phyloP scores from a whole-genome alignment of 116 monocot genomes.

The Cymodocea nodosa region DNA sequence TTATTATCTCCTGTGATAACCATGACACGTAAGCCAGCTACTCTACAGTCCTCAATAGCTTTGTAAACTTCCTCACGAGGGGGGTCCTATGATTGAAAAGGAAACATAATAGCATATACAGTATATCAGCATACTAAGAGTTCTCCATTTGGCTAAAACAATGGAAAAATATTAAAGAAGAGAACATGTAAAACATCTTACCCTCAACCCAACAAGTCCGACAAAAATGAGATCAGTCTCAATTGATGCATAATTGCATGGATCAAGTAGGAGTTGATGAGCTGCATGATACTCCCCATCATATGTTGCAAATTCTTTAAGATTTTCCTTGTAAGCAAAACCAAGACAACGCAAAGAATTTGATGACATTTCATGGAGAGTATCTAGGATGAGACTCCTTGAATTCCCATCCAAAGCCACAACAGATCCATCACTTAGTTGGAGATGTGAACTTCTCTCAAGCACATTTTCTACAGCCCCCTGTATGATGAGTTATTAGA shows the following conservation, averaged over 20 bases:
- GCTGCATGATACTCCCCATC: constrained; percentile 73
- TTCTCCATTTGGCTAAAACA: neutral
- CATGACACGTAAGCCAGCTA: constrained; percentile 83
- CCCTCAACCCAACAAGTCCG: constrained; percentile 78
- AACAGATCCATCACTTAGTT: constrained; percentile 60
- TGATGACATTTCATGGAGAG: constrained; percentile 53
- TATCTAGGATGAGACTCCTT: constrained; percentile 28
- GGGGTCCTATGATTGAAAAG: constrained; percentile 50
- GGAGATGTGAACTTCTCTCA: constrained; percentile 49
- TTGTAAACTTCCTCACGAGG: constrained; percentile 74
- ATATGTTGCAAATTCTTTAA: constrained; percentile 52
- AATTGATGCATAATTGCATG: constrained; percentile 59
- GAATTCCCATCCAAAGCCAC: constrained; percentile 33
- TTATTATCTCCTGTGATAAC: constrained; percentile 98
- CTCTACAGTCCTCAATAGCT: constrained; percentile 83
- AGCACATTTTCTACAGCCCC: constrained; percentile 78
- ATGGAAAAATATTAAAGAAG: neutral
- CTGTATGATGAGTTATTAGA: constrained; percentile 5
- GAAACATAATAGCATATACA: too few species aligned
- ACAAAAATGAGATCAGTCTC: constrained; percentile 79
- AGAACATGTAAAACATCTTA: constrained; percentile 15
- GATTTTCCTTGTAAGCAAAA: constrained; percentile 71
- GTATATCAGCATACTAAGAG: too few species aligned
- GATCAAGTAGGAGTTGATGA: constrained; percentile 65
- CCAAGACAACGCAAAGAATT: constrained; percentile 71